These are phyloP conservation scores for Populus alba DNA, from an alignment of 345 rosid species.

Conservation along the genomic window DNA sequence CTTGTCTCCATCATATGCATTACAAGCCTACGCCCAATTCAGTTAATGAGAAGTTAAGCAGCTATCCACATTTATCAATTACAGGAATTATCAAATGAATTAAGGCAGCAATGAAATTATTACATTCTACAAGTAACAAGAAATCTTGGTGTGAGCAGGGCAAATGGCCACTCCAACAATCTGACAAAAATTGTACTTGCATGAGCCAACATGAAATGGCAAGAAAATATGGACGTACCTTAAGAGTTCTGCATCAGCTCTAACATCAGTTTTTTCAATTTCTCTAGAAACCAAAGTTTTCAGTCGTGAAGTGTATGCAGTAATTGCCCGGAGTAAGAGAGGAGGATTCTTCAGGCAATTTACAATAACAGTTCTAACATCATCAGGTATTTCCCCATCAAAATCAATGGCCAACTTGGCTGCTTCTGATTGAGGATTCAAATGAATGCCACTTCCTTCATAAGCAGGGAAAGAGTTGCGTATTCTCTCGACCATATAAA, in stretches of 20 bases:
- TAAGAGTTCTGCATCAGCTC: slow-evolving; percentile 88
- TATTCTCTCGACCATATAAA: slow-evolving; percentile 61
- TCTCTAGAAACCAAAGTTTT: slow-evolving; percentile 69
- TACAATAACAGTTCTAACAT: slow-evolving; percentile 55
- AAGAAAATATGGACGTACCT: slow-evolving; percentile 37
- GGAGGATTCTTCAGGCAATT: slow-evolving; percentile 77
- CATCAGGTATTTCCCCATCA: slow-evolving; percentile 77
- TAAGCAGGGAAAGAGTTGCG: slow-evolving; percentile 78
- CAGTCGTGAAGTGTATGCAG: slow-evolving; percentile 59
- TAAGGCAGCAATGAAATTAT: neutral
- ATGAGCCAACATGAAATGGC: neutral
- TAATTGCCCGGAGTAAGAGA: slow-evolving; percentile 71
- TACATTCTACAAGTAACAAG: neutral
- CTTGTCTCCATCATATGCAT: neutral
- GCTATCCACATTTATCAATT: neutral
- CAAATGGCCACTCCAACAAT: neutral
- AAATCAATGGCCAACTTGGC: slow-evolving; percentile 76
- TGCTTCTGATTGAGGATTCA: slow-evolving; percentile 67
- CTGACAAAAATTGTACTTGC: neutral
- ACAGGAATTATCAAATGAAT: neutral
- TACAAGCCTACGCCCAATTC: neutral
- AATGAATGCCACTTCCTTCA: slow-evolving; percentile 86
- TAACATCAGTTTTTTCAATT: slow-evolving; percentile 79
- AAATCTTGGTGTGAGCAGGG: neutral
- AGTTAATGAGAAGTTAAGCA: neutral